These are phyloP conservation scores for Globisporangium perplexum DNA, from an alignment of 352 stramenopile genomes.

Conservation along the genomic window DNA sequence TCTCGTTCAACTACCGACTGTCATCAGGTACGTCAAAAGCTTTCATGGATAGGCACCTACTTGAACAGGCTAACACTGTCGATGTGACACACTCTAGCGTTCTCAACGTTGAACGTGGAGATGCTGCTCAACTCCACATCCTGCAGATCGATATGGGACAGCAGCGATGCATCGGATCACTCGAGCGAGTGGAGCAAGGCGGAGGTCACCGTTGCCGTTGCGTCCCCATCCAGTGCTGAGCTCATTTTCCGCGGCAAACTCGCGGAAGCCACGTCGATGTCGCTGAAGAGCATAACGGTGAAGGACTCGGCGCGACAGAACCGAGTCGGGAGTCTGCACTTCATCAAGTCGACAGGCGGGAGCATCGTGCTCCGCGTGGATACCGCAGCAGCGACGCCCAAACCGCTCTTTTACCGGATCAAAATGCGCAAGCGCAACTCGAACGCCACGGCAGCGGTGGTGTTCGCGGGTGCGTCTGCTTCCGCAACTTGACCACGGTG, in stretches of 20 bases:
- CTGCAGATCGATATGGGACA: conserved; percentile 27
- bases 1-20: conserved; percentile 30
- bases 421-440: conserved; percentile 16
- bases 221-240: conserved; percentile 16
- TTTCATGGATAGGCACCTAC: no score
- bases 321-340: conserved; percentile 15
- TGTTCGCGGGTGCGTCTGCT: conserved; percentile 28
- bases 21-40: conserved; percentile 21
- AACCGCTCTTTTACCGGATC: conserved; percentile 27
- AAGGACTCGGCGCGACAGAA: conserved; percentile 9
- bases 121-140: conserved; percentile 25
- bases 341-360: conserved; percentile 32
- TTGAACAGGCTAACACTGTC: conserved; percentile 2
- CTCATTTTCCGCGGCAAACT: conserved; percentile 29
- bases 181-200: conserved; percentile 27
- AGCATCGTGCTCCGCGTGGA: conserved; percentile 26
- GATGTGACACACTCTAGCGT: conserved; percentile 16
- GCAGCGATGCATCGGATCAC: conserved; percentile 4
- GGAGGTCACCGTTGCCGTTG: conserved; percentile 13
- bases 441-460: conserved; percentile 5
- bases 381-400: not conserved
- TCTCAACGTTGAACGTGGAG: conserved; percentile 27
- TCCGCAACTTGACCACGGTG: not conserved
- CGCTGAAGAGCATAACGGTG: conserved; percentile 30
- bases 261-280: conserved; percentile 23